Conservation (phyloP, 1,284 basidiomycete species). For the Gomphus bonarii region DNA sequence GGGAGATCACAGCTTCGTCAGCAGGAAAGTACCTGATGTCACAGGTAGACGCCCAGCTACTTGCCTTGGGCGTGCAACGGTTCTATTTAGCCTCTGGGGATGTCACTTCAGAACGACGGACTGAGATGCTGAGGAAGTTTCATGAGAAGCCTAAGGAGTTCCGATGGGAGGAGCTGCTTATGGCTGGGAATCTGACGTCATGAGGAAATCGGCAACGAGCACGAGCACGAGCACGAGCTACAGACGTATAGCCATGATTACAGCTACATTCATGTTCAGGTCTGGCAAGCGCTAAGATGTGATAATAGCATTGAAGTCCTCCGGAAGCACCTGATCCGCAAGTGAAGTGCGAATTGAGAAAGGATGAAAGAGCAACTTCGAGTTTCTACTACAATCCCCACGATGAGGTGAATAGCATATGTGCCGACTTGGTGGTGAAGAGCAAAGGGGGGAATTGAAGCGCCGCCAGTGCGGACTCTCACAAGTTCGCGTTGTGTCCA, state of each 20-base stretch:
- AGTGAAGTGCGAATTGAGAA: background rate
- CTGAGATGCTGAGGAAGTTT: slow-evolving; percentile 49
- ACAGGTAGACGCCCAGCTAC: slow-evolving; percentile 74
- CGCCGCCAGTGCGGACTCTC: slow-evolving; percentile 2
- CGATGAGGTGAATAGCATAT: background rate
- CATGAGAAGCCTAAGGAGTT: slow-evolving; percentile 67
- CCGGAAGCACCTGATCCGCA: background rate
- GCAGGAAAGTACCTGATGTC: slow-evolving; percentile 46
- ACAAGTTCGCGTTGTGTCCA: background rate
- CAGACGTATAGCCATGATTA: background rate
- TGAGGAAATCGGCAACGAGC: background rate
- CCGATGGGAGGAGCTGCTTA: slow-evolving; percentile 48
- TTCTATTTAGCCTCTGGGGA: slow-evolving; percentile 67
- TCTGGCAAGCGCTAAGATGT: background rate
- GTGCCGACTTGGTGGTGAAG: background rate
- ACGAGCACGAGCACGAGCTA: background rate
- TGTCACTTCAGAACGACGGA: slow-evolving; percentile 26
- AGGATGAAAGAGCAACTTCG: background rate
- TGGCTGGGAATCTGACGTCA: background rate
- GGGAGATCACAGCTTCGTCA: slow-evolving; percentile 78
- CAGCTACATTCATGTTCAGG: background rate
- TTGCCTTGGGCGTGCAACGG: slow-evolving; percentile 69
- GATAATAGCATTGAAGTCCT: background rate
- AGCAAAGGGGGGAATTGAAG: slow-evolving; percentile 1
- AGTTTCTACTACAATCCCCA: background rate